Conservation (phyloP, 164 flowering plant genomes). For the Hamamelis virginiana region DNA sequence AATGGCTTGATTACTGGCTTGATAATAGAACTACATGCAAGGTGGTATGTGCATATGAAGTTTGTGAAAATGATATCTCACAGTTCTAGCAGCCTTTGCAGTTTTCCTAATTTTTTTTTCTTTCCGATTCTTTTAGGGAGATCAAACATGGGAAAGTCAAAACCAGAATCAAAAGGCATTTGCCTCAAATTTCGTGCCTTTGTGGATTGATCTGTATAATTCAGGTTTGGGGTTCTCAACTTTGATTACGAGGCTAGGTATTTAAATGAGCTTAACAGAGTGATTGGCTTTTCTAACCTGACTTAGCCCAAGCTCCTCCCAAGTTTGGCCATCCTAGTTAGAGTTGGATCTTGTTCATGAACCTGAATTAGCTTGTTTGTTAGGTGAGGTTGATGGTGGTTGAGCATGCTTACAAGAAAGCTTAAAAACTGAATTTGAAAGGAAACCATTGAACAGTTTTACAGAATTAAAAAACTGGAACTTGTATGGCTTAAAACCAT, state of each 20-base stretch:
- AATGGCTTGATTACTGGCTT: conserved; percentile 95
- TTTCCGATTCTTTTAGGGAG: conserved; percentile 37
- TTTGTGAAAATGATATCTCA: background rate
- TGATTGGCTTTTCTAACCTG: no score
- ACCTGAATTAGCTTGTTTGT: no score
- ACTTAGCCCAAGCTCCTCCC: no score
- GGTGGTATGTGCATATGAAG: conserved; percentile 24
- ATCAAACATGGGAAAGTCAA: conserved; percentile 44
- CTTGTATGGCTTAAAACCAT: no score
- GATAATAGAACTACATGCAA: conserved; percentile 20
- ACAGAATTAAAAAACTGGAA: no score
- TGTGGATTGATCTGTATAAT: conserved; percentile 67
- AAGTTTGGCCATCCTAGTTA: no score
- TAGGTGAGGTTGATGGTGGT: no score
- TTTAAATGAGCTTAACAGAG: no score
- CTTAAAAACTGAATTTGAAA: no score
- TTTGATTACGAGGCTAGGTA: background rate
- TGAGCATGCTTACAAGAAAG: no score
- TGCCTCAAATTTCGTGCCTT: conserved; percentile 85
- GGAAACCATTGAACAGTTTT: no score
- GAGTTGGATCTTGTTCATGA: no score
- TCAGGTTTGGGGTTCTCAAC: conserved; percentile 45
- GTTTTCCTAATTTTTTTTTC: background rate
- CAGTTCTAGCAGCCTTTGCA: background rate
- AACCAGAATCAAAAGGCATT: conserved; percentile 63